Evolutionary conservation across 768 basidiomycete genomes (phyloP), one percentile per base, ranked within the genome.

Genomic region (Boletus coccyginus): DNA sequence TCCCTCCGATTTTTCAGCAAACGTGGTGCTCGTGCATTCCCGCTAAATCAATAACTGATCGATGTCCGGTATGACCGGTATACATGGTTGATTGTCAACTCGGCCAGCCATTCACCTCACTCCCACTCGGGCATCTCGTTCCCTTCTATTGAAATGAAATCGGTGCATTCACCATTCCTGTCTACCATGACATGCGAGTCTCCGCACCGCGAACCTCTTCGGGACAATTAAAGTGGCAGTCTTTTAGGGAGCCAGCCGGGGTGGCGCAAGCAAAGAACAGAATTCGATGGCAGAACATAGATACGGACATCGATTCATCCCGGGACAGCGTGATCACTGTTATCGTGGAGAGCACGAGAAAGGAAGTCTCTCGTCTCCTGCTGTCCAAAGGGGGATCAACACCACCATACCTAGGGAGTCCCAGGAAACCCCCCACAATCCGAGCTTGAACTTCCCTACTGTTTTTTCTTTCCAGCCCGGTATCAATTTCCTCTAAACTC

Each of bases 151-250:
- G 46, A 56, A 46, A 43, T 45, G 52, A 50, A 27, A 50, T 44
- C 16, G 3, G 43, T 49, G 38, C 63, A 55, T 58, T 55, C 64
- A 44, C 62, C 57, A 43, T 43, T 42, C 29, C 17, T 29, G 19
- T 8, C n/a, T 7, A 36, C 35, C 39, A 29, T 24, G 29, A 32
- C 41, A 41, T 40, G 55, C 49, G 32, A 46, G 50, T 41, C 46
- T 33, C 42, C 44, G 12, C 27, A 39, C 31, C 48, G 53, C 46
- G 62, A 56, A 57, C 56, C 51, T 36, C 51, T 62, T 21, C 35
- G 36, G 38, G 35, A 46, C 39, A 14, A 46, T 19, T 27, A 19
- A 16, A 21, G 39, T 29, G 33, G 14, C 39, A 35, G 11, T 35
- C 39, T 40, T 51, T 24, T 33, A 36, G 21, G 36, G 29, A n/a